A percentile compares a stretch with the other conserved stretches of the same genome.
Evolutionary conservation across 2,329 filamentous ascomycete species (phyloP).

Genomic region (Xylaria sp.): DNA sequence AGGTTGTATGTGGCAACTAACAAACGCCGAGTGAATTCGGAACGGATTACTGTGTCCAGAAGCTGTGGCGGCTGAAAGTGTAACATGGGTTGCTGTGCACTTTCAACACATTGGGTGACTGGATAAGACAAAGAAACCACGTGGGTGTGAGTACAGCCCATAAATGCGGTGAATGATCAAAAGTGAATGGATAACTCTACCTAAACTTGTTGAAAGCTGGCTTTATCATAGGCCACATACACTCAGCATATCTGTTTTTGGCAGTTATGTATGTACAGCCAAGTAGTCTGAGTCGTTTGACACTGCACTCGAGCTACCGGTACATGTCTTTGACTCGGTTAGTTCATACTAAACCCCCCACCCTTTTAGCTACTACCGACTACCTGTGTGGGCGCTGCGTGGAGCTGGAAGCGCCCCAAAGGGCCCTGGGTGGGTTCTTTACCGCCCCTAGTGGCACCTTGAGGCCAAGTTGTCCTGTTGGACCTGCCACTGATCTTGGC

Average conservation of each 20-base stretch:
- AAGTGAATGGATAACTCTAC: neutral
- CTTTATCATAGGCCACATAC: neutral
- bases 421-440: constrained; percentile 13
- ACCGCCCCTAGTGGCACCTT: constrained; percentile 22
- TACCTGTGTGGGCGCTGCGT: neutral
- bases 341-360: neutral
- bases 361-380: constrained; percentile 8
- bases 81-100: neutral
- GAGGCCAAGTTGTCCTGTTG: constrained; percentile 41
- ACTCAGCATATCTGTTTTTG: neutral
- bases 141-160: constrained; percentile 14
- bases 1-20: too few species aligned
- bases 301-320: neutral
- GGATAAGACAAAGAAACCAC: constrained; percentile 19
- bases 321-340: neutral
- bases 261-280: neutral
- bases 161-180: constrained; percentile 14
- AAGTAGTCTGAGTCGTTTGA: too few species aligned
- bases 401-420: constrained; percentile 2
- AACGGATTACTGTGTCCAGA: constrained; percentile 3
- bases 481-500: constrained; percentile 24
- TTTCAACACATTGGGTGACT: constrained; percentile 4
- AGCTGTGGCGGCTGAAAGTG: neutral
- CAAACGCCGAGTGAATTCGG: neutral
- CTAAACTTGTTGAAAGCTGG: constrained; percentile 14